Evolutionary conservation across 2,329 filamentous ascomycete genomes (phyloP).

Genomic region (Penicillium sp.): DNA sequence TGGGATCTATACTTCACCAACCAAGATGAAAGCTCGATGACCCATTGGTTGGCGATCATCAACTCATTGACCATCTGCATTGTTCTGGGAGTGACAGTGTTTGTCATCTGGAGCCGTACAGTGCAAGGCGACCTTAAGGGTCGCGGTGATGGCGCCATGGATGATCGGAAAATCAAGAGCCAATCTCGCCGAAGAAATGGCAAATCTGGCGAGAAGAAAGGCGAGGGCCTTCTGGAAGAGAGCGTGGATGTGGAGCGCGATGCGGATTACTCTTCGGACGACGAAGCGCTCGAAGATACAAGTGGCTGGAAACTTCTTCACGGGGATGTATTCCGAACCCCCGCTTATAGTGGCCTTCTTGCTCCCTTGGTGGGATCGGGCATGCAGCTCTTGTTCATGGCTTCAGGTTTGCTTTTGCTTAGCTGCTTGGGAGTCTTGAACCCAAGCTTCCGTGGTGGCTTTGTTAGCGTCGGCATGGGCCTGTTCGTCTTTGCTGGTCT

Average conservation of each 20-base stretch:
- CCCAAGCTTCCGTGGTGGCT: constrained; percentile 85
- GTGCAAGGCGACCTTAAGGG: constrained; percentile 75
- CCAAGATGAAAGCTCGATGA: constrained; percentile 75
- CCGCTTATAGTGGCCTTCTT: constrained; percentile 67
- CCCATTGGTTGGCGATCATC: constrained; percentile 85
- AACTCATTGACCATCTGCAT: constrained; percentile 84
- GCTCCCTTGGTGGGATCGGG: constrained; percentile 81
- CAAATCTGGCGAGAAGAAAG: constrained; percentile 54
- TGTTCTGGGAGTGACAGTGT: constrained; percentile 72
- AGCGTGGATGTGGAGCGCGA: constrained; percentile 53
- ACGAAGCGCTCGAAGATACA: constrained; percentile 72
- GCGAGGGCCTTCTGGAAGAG: constrained; percentile 60
- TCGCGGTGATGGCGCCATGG: constrained; percentile 63
- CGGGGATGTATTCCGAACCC: constrained; percentile 80
- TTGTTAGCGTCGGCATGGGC: constrained; percentile 78
- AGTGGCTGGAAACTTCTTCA: constrained; percentile 88
- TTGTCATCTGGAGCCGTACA: constrained; percentile 77
- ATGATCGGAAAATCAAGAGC: constrained; percentile 63
- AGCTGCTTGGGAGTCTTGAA: constrained; percentile 77
- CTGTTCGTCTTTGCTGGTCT: constrained; percentile 80
- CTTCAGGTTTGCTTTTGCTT: constrained; percentile 66
- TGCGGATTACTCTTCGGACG: constrained; percentile 62
- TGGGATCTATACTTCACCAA: constrained; percentile 92
- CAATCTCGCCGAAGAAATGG: constrained; percentile 31
- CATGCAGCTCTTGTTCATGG: constrained; percentile 83